These are phyloP conservation scores for Rosa multiflora DNA, from an alignment of 306 rosid genomes.

Conservation along the genomic window DNA sequence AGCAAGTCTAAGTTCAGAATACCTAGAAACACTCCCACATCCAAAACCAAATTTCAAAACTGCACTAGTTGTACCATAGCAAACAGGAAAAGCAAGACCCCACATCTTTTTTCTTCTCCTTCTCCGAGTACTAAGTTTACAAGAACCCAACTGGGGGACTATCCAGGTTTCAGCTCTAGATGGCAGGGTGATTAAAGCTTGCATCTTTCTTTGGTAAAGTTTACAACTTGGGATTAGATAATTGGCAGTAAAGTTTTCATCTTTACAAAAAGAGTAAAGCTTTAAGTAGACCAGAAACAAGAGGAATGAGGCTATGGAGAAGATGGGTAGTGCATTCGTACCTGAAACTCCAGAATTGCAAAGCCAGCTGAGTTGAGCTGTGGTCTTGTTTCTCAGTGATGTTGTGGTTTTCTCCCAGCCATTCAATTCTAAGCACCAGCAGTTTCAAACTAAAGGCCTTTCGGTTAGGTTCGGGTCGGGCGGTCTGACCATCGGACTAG, in stretches of 20 bases:
- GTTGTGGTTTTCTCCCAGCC: constrained; percentile 30
- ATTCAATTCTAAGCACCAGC: constrained; percentile 27
- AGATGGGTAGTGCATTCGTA: constrained; percentile 23
- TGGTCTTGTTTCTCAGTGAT: not conserved
- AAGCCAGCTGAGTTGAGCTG: not conserved
- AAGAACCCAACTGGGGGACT: constrained; percentile 32
- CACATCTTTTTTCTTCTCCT: constrained; percentile 40
- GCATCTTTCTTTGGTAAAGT: constrained; percentile 38
- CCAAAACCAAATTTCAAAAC: constrained; percentile 39
- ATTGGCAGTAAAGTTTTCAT: constrained; percentile 1
- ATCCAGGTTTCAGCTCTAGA: constrained; percentile 31
- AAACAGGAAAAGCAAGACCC: constrained; percentile 40
- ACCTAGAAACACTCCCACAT: constrained; percentile 30
- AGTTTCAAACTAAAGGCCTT: too few species aligned
- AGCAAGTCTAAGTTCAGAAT: constrained; percentile 34
- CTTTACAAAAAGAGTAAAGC: constrained; percentile 8
- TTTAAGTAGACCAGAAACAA: not conserved
- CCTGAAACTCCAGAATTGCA: constrained; percentile 27
- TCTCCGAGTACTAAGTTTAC: constrained; percentile 22
- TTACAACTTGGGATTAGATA: constrained; percentile 20
- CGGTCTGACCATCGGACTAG: too few species aligned
- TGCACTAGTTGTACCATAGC: constrained; percentile 27
- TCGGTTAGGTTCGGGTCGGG: not conserved
- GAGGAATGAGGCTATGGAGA: not conserved
- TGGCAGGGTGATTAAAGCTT: constrained; percentile 42